Percentiles rank a stretch among this genome's conserved stretches.
Evolutionary conservation across 257 asterid genomes (phyloP).

Genomic region (Agastache rugosa): DNA sequence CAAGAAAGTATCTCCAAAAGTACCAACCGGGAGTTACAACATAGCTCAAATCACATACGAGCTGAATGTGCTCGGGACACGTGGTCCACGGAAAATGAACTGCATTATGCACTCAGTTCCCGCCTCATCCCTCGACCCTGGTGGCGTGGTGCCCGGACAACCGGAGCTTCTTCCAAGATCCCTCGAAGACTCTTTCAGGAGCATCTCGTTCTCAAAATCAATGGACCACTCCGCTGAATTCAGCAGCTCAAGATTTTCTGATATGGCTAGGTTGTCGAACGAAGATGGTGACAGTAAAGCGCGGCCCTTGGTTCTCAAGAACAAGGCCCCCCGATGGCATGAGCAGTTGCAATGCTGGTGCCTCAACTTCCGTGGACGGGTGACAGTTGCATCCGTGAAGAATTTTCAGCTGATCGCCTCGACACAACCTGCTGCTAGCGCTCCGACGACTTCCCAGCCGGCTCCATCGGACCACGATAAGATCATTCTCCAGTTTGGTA

Average conservation of each 20-base stretch:
- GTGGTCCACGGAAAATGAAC: constrained; percentile 73
- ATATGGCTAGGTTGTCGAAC: constrained; percentile 32
- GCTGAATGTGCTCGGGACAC: constrained; percentile 73
- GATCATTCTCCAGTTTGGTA: constrained; percentile 70
- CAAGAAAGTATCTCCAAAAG: constrained; percentile 72
- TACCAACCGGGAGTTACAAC: constrained; percentile 64
- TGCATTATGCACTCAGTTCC: constrained; percentile 70
- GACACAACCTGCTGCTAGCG: constrained; percentile 39
- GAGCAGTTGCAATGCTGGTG: constrained; percentile 81
- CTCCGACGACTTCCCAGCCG: constrained; percentile 45
- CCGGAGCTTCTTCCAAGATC: constrained; percentile 62
- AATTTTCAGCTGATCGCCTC: constrained; percentile 70
- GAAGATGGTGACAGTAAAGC: constrained; percentile 43
- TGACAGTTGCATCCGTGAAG: constrained; percentile 73
- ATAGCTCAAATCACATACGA: constrained; percentile 65
- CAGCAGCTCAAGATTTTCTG: constrained; percentile 67
- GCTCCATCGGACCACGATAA: constrained; percentile 55
- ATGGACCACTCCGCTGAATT: constrained; percentile 59
- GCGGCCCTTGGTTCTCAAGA: constrained; percentile 65
- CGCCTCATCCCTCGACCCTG: constrained; percentile 56
- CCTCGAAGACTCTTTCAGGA: constrained; percentile 68
- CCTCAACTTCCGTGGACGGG: constrained; percentile 71
- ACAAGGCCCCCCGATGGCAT: constrained; percentile 76
- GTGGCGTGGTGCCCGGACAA: constrained; percentile 63
- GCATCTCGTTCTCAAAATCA: constrained; percentile 56